Base-by-base conservation (phyloP, 371 early-diverging fungal species). In the Lichtheimia corymbifera region DNA sequence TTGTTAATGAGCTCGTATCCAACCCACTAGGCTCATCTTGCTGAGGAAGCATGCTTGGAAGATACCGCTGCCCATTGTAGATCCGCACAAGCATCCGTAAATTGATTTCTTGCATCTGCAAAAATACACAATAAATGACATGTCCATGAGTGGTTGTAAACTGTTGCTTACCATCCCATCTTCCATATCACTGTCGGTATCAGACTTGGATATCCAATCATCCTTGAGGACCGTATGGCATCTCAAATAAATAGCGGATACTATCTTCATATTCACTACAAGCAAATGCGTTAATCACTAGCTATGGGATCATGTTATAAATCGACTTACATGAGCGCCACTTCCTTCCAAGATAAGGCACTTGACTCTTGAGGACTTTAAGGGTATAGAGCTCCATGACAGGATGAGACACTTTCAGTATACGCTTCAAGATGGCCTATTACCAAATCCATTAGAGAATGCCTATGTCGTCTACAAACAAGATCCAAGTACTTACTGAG, bases 321-420 rank as follows among this genome's bases (percentile, higher is more conserved):
- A 18, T 17, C 18, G 0, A 65, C 76, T 67, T 83, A 82, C 89
- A 76, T 51, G 88, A 81, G 45, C 92, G 79, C 95, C 95, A 94
- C 65, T 91, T 92, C 22, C 87, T 75, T 15, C 95, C 93, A 15
- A 93, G 66, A 67, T 83, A 91, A 2, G 92, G 91, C 0, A 91
- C 80, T 64, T 93, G 93, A 40, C 83, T 86, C 65, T 92, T 92
- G 44, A 93, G 71, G 7, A 92, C 79, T 62, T 94, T 93, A 53
- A 93, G 80, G 4, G 90, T 88, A 58, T 91, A 92, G 0, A 88
- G 63, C 52, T 88, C 88, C 40, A 91, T 64, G 15, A 78, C 76
- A 0, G 84, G 83, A 71, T 91, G 87, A 11, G 86, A 76, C 14
- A 93, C 83, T 64, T 88, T 90, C 4, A 93, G 62, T 5, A 91